phyloP scores from a whole-genome alignment of 202 grass and related monocot genomes.

The Miscanthus sacchariflorus region DNA sequence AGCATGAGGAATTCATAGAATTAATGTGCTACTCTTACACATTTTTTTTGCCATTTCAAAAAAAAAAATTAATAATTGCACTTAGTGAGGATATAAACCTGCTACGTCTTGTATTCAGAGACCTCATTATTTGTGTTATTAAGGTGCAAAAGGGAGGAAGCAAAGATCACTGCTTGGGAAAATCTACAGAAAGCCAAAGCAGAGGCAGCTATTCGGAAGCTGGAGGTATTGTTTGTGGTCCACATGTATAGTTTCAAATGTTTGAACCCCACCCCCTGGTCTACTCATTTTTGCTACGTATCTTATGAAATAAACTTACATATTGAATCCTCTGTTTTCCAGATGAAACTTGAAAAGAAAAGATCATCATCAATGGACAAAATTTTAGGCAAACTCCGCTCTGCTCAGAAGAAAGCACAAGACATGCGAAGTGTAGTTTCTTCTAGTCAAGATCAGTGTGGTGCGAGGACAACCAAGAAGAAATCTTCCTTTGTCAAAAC shows the following conservation, averaged over 20 bases:
- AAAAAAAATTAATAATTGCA: not conserved
- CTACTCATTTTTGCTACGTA: not conserved
- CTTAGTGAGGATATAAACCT: not conserved
- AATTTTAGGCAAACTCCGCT: conserved; percentile 80
- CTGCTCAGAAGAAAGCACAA: conserved; percentile 89
- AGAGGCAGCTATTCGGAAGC: conserved; percentile 85
- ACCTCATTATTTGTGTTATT: conserved; percentile 44
- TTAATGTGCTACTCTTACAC: not conserved
- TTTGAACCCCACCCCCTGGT: not conserved
- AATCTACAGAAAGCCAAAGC: conserved; percentile 98
- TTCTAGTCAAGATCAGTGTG: conserved; percentile 56
- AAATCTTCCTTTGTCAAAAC: conserved; percentile 38
- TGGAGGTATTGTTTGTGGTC: conserved; percentile 71
- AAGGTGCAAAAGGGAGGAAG: conserved; percentile 97
- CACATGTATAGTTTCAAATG: not conserved
- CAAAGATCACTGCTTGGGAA: conserved; percentile 99
- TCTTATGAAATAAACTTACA: not conserved
- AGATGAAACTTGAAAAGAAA: conserved; percentile 99
- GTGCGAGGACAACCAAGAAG: conserved; percentile 53
- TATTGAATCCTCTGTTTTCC: conserved; percentile 30
- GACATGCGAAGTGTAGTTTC: conserved; percentile 75
- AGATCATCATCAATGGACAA: conserved; percentile 96
- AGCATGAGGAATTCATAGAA: not conserved
- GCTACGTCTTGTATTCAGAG: conserved; percentile 37
- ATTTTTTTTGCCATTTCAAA: not conserved